Evolutionary conservation across 2,329 filamentous ascomycete genomes (phyloP), one percentile per base, ranked within the genome.

Genomic region (Cladosporium sp.): DNA sequence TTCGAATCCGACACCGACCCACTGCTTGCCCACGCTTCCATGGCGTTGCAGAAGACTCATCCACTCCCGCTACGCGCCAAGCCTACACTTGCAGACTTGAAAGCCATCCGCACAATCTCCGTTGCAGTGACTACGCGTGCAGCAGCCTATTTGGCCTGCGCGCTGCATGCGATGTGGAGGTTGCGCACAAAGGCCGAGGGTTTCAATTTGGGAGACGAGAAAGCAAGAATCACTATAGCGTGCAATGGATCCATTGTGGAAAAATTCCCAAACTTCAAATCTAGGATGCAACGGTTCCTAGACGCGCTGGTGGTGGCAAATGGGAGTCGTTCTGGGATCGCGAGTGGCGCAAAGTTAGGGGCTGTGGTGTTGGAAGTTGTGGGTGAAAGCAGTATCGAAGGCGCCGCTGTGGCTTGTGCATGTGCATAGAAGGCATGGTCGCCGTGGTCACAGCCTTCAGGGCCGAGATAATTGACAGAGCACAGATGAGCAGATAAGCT

Each of bases 181-280:
- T 75, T 89, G 18, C 81, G 84, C 65, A 71, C 69, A 7, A 78
- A 81, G 16, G 78, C 78, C 8, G 85, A 87, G 69, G 80, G 76
- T 14, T 63, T 80, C 16, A 70, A 73, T 49, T 70, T 72, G 21
- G 69, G 66, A 31, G 31, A 28, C 40, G 67, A 68, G 5, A 75
- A 74, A 6, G 78, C 74, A 21, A 75, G 73, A 66, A 75, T 81
- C 64, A 80, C 80, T 50, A 80, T 94, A n/a, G 89, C 89, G 4
- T 93, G 89, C 78, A 93, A 92, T 73, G 91, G 91, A 52, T 90
- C 88, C 33, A 89, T 94, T 60, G 88, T 93, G 62, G 90, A 93
- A 77, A 88, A 89, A 71, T 94, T 93, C 73, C 90, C 91, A 0
- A 80, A 81, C 8, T 94, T 92, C 76, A 80, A 85, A 23, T 78